phyloP scores from a whole-genome alignment of 2,329 filamentous ascomycete species.

The Daldinia eschscholtzii region DNA sequence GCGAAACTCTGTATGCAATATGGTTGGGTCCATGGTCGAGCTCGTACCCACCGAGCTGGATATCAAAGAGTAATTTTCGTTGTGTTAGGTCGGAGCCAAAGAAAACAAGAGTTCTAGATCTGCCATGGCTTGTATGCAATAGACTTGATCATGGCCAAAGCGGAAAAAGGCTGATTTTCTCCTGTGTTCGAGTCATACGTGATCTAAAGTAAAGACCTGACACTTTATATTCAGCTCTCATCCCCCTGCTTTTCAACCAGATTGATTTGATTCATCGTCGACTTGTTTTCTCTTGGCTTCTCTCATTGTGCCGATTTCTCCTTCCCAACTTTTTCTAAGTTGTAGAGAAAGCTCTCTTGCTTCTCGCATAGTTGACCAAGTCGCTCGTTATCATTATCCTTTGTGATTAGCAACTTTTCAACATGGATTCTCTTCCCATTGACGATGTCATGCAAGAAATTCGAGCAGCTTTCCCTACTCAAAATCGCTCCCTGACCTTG shows the following conservation, averaged over 20 bases:
- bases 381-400: background rate
- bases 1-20: slow-evolving; percentile 13
- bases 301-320: background rate
- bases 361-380: background rate
- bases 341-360: slow-evolving; percentile 3
- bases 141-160: slow-evolving; percentile 4
- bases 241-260: background rate
- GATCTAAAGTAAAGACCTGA: slow-evolving; percentile 7
- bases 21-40: background rate
- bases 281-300: slow-evolving; percentile 6
- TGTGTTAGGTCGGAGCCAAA: slow-evolving; percentile 25
- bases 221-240: slow-evolving; percentile 23
- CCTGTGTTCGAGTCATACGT: slow-evolving; percentile 18
- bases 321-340: background rate
- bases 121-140: slow-evolving; percentile 7
- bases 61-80: slow-evolving; percentile 25
- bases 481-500: slow-evolving; percentile 16
- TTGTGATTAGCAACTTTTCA: background rate
- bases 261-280: slow-evolving; percentile 1
- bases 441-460: slow-evolving; percentile 22
- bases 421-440: slow-evolving; percentile 20
- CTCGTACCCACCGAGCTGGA: slow-evolving; percentile 14
- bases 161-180: background rate
- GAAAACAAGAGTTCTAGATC: background rate
- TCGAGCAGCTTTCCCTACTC: slow-evolving; percentile 19